Conservation (phyloP, 768 basidiomycete genomes). For the Amanita subjunquillea region DNA sequence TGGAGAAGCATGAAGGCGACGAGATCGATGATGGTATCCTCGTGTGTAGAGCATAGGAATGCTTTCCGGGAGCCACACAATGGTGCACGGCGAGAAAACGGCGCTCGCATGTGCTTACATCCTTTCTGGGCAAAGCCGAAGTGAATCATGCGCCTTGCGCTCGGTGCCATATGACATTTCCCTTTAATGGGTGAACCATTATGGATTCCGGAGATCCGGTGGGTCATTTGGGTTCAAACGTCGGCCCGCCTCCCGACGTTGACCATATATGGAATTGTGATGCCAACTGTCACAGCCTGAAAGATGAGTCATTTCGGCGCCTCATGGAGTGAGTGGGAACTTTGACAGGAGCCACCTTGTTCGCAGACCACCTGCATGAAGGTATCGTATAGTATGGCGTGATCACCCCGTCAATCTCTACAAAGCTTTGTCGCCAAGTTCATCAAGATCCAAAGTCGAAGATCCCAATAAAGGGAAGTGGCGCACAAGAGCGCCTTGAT, state of each 20-base stretch:
- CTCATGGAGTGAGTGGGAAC: background rate
- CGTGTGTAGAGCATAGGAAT: no score
- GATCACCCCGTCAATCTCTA: background rate
- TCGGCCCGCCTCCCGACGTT: background rate
- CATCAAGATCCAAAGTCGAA: background rate
- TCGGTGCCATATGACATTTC: background rate
- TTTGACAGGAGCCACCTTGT: conserved; percentile 1
- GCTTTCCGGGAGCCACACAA: no score
- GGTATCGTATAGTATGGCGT: conserved; percentile 1
- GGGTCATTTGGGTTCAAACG: background rate
- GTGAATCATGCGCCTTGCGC: background rate
- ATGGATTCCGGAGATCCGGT: background rate
- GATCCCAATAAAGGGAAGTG: background rate
- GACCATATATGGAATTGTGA: background rate
- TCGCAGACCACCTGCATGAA: background rate
- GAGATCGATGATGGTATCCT: no score
- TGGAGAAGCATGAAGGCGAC: no score
- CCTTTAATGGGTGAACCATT: background rate
- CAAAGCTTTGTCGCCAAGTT: background rate
- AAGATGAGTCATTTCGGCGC: background rate
- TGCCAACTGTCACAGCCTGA: background rate
- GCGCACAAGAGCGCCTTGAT: background rate
- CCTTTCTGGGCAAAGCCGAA: background rate
- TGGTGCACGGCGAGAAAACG: no score
- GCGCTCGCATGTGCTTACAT: no score